Evolutionary conservation across 1,284 basidiomycete genomes (phyloP).

Genomic region (Paramarasmius palmivorus): DNA sequence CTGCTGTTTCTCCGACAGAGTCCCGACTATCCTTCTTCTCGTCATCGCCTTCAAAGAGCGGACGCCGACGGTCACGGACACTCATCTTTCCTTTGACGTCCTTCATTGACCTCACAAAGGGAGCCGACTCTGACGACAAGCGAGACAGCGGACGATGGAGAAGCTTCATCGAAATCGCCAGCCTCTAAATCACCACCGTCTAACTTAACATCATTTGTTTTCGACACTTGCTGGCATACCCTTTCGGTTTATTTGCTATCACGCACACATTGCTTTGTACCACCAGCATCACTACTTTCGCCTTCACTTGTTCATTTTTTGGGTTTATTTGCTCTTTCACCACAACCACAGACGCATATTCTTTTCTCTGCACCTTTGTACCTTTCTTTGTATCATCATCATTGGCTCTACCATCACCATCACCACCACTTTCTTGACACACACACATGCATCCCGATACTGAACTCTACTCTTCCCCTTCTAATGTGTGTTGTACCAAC

Average conservation of each 20-base stretch:
- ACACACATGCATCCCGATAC: neutral
- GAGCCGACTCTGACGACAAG: constrained; percentile 24
- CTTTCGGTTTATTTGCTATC: neutral
- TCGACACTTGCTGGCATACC: no score
- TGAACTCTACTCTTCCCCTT: neutral
- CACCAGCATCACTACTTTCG: neutral
- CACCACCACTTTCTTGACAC: neutral
- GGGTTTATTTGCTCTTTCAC: neutral
- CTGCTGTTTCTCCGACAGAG: constrained; percentile 17
- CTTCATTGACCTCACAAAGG: constrained; percentile 64
- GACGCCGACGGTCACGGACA: constrained; percentile 1
- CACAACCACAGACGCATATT: neutral
- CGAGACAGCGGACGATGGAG: constrained; percentile 37
- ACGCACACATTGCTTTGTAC: neutral
- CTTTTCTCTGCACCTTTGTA: no score
- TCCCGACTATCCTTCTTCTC: constrained; percentile 5
- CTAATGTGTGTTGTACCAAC: constrained; percentile 1
- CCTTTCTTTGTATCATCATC: no score
- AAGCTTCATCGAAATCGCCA: constrained; percentile 61
- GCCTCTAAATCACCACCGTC: constrained; percentile 29
- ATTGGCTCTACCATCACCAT: no score
- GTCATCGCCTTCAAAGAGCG: constrained; percentile 9
- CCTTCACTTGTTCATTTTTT: neutral
- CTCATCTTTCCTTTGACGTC: constrained; percentile 43
- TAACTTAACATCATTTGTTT: neutral